phyloP scores from a whole-genome alignment of 2,329 filamentous ascomycete genomes.

The Penicillium oxalicum region DNA sequence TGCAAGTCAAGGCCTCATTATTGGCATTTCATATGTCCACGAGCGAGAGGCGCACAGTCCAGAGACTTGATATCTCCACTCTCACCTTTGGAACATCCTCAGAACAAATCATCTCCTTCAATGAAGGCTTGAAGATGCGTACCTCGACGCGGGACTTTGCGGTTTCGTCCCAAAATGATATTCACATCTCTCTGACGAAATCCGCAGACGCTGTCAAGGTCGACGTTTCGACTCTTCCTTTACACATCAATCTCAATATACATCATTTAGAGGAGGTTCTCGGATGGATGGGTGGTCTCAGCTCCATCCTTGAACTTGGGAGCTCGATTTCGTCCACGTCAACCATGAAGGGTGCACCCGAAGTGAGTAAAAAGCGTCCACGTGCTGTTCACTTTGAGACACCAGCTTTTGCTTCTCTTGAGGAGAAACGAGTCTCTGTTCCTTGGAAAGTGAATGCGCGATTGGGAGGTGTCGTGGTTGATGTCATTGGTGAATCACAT shows the following conservation, averaged over 20 bases:
- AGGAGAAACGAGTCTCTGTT: conserved; percentile 11
- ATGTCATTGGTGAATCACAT: conserved; percentile 72
- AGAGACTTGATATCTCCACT: conserved; percentile 33
- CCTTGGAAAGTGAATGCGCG: conserved; percentile 65
- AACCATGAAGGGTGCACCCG: conserved; percentile 41
- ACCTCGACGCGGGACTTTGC: conserved; percentile 40
- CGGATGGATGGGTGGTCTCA: conserved; percentile 82
- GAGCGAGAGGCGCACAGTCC: conserved; percentile 18
- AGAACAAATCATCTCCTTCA: conserved; percentile 49
- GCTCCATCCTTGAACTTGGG: conserved; percentile 82
- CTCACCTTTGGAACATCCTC: conserved; percentile 46
- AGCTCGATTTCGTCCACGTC: conserved; percentile 72
- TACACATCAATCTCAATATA: conserved; percentile 71
- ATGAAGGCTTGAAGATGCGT: conserved; percentile 43
- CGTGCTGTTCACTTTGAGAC: conserved; percentile 56
- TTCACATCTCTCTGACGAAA: conserved; percentile 34
- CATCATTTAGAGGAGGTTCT: conserved; percentile 79
- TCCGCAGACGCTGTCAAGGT: conserved; percentile 36
- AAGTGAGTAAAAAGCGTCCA: conserved; percentile 27
- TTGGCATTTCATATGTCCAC: conserved; percentile 22
- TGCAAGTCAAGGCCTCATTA: conserved; percentile 26
- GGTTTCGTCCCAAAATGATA: conserved; percentile 33
- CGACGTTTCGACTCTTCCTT: conserved; percentile 67
- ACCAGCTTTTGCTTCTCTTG: conserved; percentile 26
- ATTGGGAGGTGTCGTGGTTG: conserved; percentile 68